phyloP scores from a whole-genome alignment of 352 stramenopile species.

The Paralagenidium karlingii region DNA sequence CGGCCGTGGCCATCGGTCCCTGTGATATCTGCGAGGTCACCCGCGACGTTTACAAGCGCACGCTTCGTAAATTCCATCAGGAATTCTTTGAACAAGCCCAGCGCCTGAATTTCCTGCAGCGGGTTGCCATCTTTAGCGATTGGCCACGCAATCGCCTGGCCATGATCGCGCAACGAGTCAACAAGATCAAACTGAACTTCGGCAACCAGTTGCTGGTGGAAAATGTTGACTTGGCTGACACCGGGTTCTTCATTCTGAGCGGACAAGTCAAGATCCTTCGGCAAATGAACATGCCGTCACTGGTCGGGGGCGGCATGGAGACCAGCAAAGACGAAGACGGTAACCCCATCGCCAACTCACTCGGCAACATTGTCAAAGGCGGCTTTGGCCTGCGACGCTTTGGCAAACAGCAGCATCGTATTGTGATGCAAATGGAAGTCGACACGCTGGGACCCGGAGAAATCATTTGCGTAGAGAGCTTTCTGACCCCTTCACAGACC shows the following conservation, averaged over 20 bases:
- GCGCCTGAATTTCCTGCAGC: conserved; percentile 35
- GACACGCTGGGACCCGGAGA: background rate
- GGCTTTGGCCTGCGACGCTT: background rate
- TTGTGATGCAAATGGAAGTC: background rate
- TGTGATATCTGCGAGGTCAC: conserved; percentile 36
- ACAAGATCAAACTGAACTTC: conserved; percentile 29
- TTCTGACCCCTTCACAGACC: background rate
- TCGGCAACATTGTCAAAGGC: background rate
- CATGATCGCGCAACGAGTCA: conserved; percentile 21
- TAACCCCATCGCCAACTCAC: background rate
- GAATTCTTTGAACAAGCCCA: conserved; percentile 32
- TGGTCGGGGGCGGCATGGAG: background rate
- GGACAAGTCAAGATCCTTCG: conserved; percentile 18
- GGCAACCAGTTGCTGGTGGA: conserved; percentile 20
- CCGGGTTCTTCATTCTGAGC: conserved; percentile 27
- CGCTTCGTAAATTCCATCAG: conserved; percentile 28
- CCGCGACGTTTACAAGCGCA: conserved; percentile 29
- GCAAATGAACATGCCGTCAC: conserved; percentile 8
- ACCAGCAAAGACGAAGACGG: too few species aligned
- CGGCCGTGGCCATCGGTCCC: conserved; percentile 22
- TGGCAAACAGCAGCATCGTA: background rate
- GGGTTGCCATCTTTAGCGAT: conserved; percentile 29
- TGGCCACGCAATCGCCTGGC: conserved; percentile 22
- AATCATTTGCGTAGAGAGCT: background rate
- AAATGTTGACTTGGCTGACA: conserved; percentile 3